A percentile compares a stretch with the other conserved stretches of the same genome.
phyloP scores from a whole-genome alignment of 75 land plant species.

The Ceratopteris richardii region DNA sequence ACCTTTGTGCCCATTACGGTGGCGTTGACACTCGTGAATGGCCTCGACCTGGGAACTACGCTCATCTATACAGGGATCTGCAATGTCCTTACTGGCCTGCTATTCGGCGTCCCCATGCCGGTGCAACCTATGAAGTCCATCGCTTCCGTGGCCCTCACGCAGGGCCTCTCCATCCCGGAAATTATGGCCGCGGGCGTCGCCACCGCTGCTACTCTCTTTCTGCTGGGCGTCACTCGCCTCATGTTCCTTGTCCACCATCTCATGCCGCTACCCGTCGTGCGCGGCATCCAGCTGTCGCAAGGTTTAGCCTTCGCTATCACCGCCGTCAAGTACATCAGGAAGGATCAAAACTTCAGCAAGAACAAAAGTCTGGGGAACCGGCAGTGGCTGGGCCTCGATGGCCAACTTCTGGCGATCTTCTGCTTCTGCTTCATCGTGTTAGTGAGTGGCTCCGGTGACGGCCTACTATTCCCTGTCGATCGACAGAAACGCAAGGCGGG shows the following conservation, averaged over 20 bases:
- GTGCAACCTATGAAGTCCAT: slow-evolving; percentile 95
- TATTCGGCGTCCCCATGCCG: slow-evolving; percentile 92
- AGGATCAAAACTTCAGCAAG: slow-evolving; percentile 48
- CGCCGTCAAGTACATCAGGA: slow-evolving; percentile 63
- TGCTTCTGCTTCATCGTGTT: slow-evolving; percentile 47
- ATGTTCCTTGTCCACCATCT: slow-evolving; percentile 42
- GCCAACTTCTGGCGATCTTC: slow-evolving; percentile 45
- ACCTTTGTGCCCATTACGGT: slow-evolving; percentile 74
- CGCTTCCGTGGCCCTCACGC: slow-evolving; percentile 57
- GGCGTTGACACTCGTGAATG: slow-evolving; percentile 57
- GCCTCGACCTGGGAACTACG: slow-evolving; percentile 68
- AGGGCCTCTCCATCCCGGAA: slow-evolving; percentile 42
- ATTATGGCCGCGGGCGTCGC: slow-evolving; percentile 83
- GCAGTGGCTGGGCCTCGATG: slow-evolving; percentile 71
- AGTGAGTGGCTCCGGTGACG: slow-evolving; percentile 19
- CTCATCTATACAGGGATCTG: slow-evolving; percentile 72
- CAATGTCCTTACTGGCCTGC: slow-evolving; percentile 60
- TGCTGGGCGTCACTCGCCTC: slow-evolving; percentile 60
- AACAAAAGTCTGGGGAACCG: slow-evolving; percentile 40
- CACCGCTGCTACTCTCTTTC: slow-evolving; percentile 37
- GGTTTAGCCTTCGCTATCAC: slow-evolving; percentile 71
- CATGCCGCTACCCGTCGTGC: slow-evolving; percentile 62
- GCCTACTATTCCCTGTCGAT: no score
- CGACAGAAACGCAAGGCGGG: no score
- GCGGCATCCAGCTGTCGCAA: slow-evolving; percentile 82